These are phyloP conservation scores for Flaveria floridana DNA, from an alignment of 140 eudicot species.

Conservation along the genomic window DNA sequence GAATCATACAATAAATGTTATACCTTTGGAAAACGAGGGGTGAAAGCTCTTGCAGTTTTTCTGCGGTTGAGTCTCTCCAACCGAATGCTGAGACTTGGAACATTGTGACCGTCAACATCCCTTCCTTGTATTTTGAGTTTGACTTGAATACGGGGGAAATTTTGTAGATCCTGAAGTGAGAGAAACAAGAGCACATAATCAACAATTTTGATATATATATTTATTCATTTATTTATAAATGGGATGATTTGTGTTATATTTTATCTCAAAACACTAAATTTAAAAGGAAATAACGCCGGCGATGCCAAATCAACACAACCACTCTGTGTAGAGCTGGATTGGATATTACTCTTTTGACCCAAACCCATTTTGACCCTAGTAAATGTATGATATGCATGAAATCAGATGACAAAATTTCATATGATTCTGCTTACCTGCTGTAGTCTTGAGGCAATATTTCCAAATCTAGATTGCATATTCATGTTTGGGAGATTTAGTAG, in stretches of 20 bases:
- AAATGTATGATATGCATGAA: neutral
- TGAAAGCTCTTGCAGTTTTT: constrained; percentile 65
- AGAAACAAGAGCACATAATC: constrained; percentile 18
- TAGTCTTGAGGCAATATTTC: constrained; percentile 50
- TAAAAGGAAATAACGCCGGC: neutral
- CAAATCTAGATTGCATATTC: constrained; percentile 52
- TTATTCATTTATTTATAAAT: neutral
- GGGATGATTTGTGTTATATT: constrained; percentile 2
- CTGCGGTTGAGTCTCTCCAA: constrained; percentile 58
- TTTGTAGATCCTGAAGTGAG: constrained; percentile 60
- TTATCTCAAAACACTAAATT: neutral
- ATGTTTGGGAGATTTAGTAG: constrained; percentile 58
- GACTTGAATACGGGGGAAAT: constrained; percentile 74
- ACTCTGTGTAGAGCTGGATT: neutral
- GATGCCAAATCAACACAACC: neutral
- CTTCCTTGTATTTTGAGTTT: constrained; percentile 53
- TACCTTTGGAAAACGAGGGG: constrained; percentile 94
- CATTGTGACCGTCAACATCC: constrained; percentile 31
- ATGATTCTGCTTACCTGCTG: constrained; percentile 55
- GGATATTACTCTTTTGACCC: neutral
- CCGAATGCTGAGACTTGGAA: constrained; percentile 52
- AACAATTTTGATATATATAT: neutral
- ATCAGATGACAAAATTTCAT: constrained; percentile 4
- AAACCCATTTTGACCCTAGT: neutral
- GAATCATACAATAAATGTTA: constrained; percentile 8